Evolutionary conservation across 2,329 filamentous ascomycete genomes (phyloP), one percentile per base, ranked within the genome.

Genomic region (Diaporthe nobilis): DNA sequence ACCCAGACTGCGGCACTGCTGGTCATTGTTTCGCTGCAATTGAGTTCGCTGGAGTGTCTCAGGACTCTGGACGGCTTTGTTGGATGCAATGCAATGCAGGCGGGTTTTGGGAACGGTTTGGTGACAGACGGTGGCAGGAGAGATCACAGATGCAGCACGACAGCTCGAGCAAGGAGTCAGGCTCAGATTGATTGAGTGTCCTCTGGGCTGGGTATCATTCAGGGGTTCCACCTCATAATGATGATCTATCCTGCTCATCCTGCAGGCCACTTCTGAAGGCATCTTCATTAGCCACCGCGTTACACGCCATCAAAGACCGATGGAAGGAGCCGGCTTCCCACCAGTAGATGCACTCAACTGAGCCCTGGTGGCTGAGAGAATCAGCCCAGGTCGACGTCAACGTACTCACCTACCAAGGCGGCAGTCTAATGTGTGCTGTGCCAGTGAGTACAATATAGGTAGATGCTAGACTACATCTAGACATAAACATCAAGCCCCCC

Each of bases 161-260:
- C 37, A 42, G 13, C 20, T 20, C 9, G 25, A 58, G 17, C 53
- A 57, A 17, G 25, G 12, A 57, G 55, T 4, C 31, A 20, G 55
- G 28, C 28, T 57, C 28, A 57, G 28, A 28, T 57, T 31, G 28
- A 57, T 28, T 31, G 13, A 31, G 13, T 37, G 51, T 55, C 51
- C 25, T 31, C n/a, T 28, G n/a, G 25, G 25, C 37, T 39, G 25
- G 10, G 22, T 39, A 65, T 70, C 65, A 55, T 22, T 55, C 47
- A 55, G 65, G 65, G 65, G 65, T 22, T 34, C 49, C 65, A 55
- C 44, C 39, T 70, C 34, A 70, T 70, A n/a, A 70, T 55, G 49
- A 10, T 42, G 47, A 55, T 70, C 34, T 37, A 53, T 70, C 9
- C 63, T 51, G 44, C 44, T 6, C 57, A 61, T 61, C 37, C 58